Conservation (phyloP, 2,329 filamentous ascomycete genomes). For the Penicillium sp. region DNA sequence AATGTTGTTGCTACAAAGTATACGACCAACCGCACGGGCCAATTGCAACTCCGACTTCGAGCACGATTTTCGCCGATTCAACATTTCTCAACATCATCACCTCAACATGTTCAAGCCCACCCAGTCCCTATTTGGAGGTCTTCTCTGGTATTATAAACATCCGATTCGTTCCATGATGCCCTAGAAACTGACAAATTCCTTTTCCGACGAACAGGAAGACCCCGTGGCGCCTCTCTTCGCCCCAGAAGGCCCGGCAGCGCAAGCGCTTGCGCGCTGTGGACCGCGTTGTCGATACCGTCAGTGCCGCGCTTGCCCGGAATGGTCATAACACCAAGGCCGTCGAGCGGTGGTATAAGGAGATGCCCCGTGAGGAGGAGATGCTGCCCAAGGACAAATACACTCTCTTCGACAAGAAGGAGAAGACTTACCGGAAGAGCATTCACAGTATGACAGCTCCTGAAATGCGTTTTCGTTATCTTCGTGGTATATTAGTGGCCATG, state of each 20-base stretch:
- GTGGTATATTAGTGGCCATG: neutral
- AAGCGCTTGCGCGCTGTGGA: conserved; percentile 82
- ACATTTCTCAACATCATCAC: conserved; percentile 9
- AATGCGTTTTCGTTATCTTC: neutral
- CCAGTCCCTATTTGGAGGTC: conserved; percentile 71
- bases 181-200: conserved; percentile 13
- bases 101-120: conserved; percentile 73
- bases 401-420: conserved; percentile 94
- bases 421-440: conserved; percentile 93
- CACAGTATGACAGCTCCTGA: conserved; percentile 71
- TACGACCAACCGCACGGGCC: conserved; percentile 19
- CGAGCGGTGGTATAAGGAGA: conserved; percentile 89
- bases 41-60: conserved; percentile 22
- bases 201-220: conserved; percentile 68
- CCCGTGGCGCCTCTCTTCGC: conserved; percentile 89
- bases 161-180: neutral
- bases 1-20: neutral
- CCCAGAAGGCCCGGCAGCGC: conserved; percentile 86
- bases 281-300: conserved; percentile 78
- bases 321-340: conserved; percentile 71
- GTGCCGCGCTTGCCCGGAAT: conserved; percentile 71
- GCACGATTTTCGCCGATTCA: conserved; percentile 24
- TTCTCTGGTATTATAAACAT: conserved; percentile 66
- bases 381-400: conserved; percentile 95
- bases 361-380: conserved; percentile 97